Evolutionary conservation across 129 eudicot species (phyloP), one percentile per base, ranked within the genome.

Genomic region (Heracleum sosnowskyi): DNA sequence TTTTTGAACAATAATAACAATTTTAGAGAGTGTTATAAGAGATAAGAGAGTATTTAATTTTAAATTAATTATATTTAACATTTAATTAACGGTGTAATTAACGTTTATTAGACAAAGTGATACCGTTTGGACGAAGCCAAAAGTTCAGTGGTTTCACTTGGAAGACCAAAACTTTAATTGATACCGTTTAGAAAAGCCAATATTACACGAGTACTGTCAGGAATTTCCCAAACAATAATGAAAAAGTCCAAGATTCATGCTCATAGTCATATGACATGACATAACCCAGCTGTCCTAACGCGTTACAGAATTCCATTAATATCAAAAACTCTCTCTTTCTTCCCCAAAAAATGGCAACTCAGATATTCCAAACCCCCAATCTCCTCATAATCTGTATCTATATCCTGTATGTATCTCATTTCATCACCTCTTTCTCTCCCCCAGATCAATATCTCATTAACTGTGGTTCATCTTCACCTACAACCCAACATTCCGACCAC

Each of bases 401-500:
- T 72, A 73, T 84, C 78, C 71, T 82, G 39, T 39, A 17, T 47
- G 28, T 85, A 71, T 36, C 84, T 68, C 77, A 13, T 1, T 22
- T 71, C 28, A 69, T 79, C 69, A 68, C 82, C 55, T 84, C 89
- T 41, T 85, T 83, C 82, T 69, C 86, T 36, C 89, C 90, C 46
- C 9, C 49, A 63, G 93, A 87, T 60, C 44, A 83, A 75, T 78
- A 82, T 87, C 82, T 89, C 69, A 36, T 89, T 77, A 78, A 89
- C 78, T 89, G 90, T 66, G 92, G 90, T 34, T 85, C 89, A 5
- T 0, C 79, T 62, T 72, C 76, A 47, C 74, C 84, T 72, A 31
- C 81, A 64, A 81, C 87, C 72, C 9, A 66, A 39, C 90, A 88
- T 81, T 11, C 80, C 45, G 60, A 82, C 78, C 80, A 84, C 87